Conservation (phyloP, 768 basidiomycete genomes). For the Trametes villosa region DNA sequence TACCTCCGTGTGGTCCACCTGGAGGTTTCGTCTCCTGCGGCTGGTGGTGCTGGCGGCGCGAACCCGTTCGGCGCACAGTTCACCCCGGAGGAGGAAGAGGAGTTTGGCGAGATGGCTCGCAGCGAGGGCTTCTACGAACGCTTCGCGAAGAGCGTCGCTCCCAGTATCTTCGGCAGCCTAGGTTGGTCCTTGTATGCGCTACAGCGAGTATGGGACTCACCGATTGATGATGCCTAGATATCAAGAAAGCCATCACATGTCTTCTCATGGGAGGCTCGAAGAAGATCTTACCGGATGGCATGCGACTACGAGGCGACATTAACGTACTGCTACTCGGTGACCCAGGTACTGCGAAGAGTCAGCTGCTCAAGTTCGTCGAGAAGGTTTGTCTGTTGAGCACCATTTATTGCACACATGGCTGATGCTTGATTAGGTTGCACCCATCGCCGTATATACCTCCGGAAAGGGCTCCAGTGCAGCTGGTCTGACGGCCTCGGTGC, state of each 20-base stretch:
- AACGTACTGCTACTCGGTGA: conserved; percentile 96
- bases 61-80: conserved; percentile 91
- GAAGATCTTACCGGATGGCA: conserved; percentile 95
- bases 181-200: conserved; percentile 51
- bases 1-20: conserved; percentile 94
- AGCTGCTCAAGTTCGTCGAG: conserved; percentile 97
- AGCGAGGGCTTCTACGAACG: conserved; percentile 90
- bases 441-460: conserved; percentile 97
- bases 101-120: conserved; percentile 89
- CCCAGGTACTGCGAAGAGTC: conserved; percentile 98
- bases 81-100: conserved; percentile 95
- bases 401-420: background rate
- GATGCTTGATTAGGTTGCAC: conserved; percentile 69
- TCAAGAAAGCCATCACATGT: conserved; percentile 97
- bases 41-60: conserved; percentile 66
- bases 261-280: conserved; percentile 97
- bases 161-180: conserved; percentile 94
- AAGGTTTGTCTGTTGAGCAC: conserved; percentile 54
- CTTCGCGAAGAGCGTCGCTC: conserved; percentile 92
- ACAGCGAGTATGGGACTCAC: background rate
- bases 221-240: conserved; percentile 61
- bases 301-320: conserved; percentile 96
- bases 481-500: conserved; percentile 96
- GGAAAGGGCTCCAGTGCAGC: conserved; percentile 99
- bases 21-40: conserved; percentile 82